Evolutionary conservation across 208 protist species (phyloP).

Genomic region (Leptomonas pyrrhocoris): DNA sequence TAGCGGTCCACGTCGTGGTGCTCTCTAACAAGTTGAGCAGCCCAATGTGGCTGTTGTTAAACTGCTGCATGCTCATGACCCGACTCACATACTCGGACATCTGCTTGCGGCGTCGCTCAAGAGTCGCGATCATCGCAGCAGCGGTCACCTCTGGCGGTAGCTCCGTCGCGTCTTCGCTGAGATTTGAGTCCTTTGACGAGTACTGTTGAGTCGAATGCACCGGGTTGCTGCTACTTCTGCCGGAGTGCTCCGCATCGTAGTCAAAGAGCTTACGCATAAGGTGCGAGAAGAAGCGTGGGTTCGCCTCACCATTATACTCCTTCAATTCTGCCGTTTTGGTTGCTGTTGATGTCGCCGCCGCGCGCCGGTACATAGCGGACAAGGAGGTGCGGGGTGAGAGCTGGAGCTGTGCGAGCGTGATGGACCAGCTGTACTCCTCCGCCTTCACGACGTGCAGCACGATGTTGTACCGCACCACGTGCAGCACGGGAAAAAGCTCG

Average conservation of each 20-base stretch:
- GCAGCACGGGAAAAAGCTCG: constrained; percentile 36
- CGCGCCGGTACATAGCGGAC: neutral
- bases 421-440: constrained; percentile 68
- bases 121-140: neutral
- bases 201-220: too few relatives aligned
- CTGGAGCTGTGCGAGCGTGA: constrained; percentile 53
- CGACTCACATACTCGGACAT: constrained; percentile 23
- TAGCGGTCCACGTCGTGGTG: constrained; percentile 23
- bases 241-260: constrained; percentile 23
- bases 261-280: constrained; percentile 45
- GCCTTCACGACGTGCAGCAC: constrained; percentile 53
- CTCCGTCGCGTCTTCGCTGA: neutral
- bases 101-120: constrained; percentile 13
- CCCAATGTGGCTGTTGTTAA: constrained; percentile 26
- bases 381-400: constrained; percentile 31
- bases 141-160: neutral
- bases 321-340: neutral
- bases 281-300: constrained; percentile 54
- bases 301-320: constrained; percentile 14
- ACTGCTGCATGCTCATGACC: constrained; percentile 16
- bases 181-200: neutral
- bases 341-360: neutral
- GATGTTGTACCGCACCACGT: constrained; percentile 68
- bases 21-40: constrained; percentile 21
- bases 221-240: neutral